These are phyloP conservation scores for Aspergillus hortae DNA, from an alignment of 2,329 filamentous ascomycete species.

Conservation along the genomic window DNA sequence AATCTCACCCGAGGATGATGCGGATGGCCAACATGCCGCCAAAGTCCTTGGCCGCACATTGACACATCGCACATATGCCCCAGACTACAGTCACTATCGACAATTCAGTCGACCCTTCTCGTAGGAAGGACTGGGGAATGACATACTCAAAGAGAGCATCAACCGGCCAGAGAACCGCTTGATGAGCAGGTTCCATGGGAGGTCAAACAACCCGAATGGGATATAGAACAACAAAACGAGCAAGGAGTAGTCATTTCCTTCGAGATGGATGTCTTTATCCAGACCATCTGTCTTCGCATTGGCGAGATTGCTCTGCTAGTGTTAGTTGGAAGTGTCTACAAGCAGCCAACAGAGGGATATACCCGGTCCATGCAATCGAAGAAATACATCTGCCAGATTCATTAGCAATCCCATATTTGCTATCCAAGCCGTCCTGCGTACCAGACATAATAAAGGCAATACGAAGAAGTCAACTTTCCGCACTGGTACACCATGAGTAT, in stretches of 20 bases:
- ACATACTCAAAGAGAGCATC: slow-evolving; percentile 34
- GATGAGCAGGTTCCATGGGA: slow-evolving; percentile 42
- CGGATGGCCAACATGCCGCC: slow-evolving; percentile 48
- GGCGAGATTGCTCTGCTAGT: slow-evolving; percentile 40
- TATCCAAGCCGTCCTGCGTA: slow-evolving; percentile 14
- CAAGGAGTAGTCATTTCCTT: slow-evolving; percentile 35
- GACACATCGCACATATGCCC: slow-evolving; percentile 38
- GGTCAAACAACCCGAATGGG: slow-evolving; percentile 48
- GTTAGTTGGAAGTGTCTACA: slow-evolving; percentile 14
- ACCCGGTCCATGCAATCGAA: slow-evolving; percentile 34
- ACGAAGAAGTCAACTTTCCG: slow-evolving; percentile 43
- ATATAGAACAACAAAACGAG: slow-evolving; percentile 50
- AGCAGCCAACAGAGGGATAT: background rate
- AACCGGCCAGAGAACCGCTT: slow-evolving; percentile 42
- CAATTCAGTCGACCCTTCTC: slow-evolving; percentile 11
- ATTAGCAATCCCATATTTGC: background rate
- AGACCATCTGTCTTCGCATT: slow-evolving; percentile 49
- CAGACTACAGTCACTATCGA: slow-evolving; percentile 37
- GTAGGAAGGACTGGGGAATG: background rate
- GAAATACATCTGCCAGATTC: slow-evolving; percentile 32
- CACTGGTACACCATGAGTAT: slow-evolving; percentile 5
- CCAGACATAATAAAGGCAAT: slow-evolving; percentile 42
- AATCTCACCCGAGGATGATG: slow-evolving; percentile 33
- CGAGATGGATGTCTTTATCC: slow-evolving; percentile 35
- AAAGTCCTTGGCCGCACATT: slow-evolving; percentile 50